Evolutionary conservation across 176 grass and related monocot species (phyloP).

Genomic region (Pontederia crassipes): DNA sequence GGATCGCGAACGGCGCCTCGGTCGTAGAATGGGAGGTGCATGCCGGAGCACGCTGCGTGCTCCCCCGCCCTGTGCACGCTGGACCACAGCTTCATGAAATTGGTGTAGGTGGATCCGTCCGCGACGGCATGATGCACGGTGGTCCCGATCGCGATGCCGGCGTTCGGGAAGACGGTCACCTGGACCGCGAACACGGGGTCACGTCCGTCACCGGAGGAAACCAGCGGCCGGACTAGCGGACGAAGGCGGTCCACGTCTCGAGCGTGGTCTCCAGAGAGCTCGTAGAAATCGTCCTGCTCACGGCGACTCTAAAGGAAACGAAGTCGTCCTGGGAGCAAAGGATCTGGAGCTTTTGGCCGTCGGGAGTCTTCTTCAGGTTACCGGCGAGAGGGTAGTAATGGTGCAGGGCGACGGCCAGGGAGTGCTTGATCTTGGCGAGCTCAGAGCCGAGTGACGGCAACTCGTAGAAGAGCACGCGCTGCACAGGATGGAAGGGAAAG

Average conservation of each 20-base stretch:
- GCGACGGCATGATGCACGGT: slow-evolving; percentile 35
- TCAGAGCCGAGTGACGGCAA: not conserved
- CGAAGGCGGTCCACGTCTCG: slow-evolving; percentile 26
- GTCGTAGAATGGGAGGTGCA: slow-evolving; percentile 10
- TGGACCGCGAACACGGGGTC: slow-evolving; percentile 34
- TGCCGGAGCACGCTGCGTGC: not conserved
- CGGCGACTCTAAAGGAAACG: not conserved
- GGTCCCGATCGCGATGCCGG: slow-evolving; percentile 22
- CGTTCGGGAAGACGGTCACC: slow-evolving; percentile 14
- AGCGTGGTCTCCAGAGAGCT: not conserved
- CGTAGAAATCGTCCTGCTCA: slow-evolving; percentile 3
- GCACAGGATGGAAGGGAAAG: not conserved
- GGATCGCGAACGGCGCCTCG: slow-evolving; percentile 6
- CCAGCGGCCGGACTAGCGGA: slow-evolving; percentile 11
- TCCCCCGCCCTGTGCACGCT: slow-evolving; percentile 8
- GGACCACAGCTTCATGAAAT: slow-evolving; percentile 31
- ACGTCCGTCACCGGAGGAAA: slow-evolving; percentile 1
- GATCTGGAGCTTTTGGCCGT: not conserved
- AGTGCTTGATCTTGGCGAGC: slow-evolving; percentile 6
- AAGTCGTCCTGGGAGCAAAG: not conserved
- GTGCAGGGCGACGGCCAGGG: not conserved
- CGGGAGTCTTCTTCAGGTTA: not conserved
- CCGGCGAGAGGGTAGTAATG: slow-evolving; percentile 10
- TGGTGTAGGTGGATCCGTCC: slow-evolving; percentile 28
- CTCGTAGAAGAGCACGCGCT: slow-evolving; percentile 1